Evolutionary conservation across 2,329 filamentous ascomycete species (phyloP), one percentile per base, ranked within the genome.

Genomic region (Triangularia verruculosa): DNA sequence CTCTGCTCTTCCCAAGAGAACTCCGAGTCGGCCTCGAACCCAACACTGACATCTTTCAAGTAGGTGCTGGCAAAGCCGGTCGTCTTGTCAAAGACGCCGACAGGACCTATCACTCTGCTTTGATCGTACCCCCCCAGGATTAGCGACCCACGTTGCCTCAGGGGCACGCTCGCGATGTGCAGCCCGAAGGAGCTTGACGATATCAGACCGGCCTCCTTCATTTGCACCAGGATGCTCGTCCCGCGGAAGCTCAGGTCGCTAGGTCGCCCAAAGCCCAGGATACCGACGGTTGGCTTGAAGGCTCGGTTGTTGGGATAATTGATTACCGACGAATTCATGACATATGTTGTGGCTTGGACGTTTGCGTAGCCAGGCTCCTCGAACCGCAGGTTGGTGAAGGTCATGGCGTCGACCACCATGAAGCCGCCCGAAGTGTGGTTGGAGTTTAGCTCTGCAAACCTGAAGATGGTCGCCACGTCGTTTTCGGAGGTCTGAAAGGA

Each of bases 71-170:
- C 2, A 67, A n/a, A 27, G 32, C 65, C 67, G 2, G 68, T 51
- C n/a, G 64, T 17, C 8, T 62, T 62, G 11, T 59, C 22, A 55
- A 72, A 73, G 2, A 66, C 64, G 4, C 67, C 73, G 3, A 71
- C 67, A 0, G 70, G 64, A 0, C 71, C 75, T 7, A 77, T 61
- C 0, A 72, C 68, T 1, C 75, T 65, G 30, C 68, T 72, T 61
- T 72, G 69, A 57, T 76, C 74, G 62, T 77, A 77, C 1, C 74
- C 75, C 4, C 75, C 76, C n/a, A 75, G 68, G 1, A 72, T 61
- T 4, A 76, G 64, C 1, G 73, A 75, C 0, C 73, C 74, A 1
- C 59, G 58, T 43, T 73, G 70, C 3, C 65, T 56, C 20, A 73
- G 69, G 0, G 70, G 55, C 0, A 66, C 74, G n/a, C 74, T 75